Percentiles rank a stretch among this genome's conserved stretches.
phyloP scores from a whole-genome alignment of 2,329 filamentous ascomycete genomes.

The Pyricularia grisea region DNA sequence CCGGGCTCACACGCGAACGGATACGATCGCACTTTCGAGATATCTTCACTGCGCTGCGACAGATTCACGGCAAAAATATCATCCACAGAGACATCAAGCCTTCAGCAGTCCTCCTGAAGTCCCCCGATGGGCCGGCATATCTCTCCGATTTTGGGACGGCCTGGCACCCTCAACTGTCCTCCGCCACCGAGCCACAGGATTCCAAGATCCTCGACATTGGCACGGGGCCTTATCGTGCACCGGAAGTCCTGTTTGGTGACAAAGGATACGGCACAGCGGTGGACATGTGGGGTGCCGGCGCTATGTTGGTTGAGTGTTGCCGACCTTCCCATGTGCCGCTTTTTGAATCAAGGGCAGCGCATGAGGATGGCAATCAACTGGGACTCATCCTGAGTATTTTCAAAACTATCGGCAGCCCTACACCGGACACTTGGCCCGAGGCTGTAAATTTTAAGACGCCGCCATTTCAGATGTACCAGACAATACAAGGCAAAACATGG shows the following conservation, averaged over 20 bases:
- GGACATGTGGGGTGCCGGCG: conserved; percentile 85
- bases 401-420: conserved; percentile 80
- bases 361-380: conserved; percentile 83
- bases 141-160: conserved; percentile 90
- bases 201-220: conserved; percentile 87
- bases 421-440: conserved; percentile 74
- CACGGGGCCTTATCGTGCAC: conserved; percentile 80
- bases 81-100: conserved; percentile 94
- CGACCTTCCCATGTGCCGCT: conserved; percentile 46
- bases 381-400: conserved; percentile 89
- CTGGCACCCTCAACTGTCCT: conserved; percentile 58
- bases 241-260: conserved; percentile 83
- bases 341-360: conserved; percentile 65
- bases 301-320: conserved; percentile 70
- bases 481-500: conserved; percentile 63
- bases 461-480: conserved; percentile 84
- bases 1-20: not conserved
- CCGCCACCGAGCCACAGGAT: conserved; percentile 50
- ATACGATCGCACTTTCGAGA: conserved; percentile 46
- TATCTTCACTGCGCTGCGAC: conserved; percentile 59
- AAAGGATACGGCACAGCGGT: conserved; percentile 60
- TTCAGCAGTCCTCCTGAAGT: conserved; percentile 70
- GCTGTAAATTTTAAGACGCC: conserved; percentile 56
- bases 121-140: conserved; percentile 60
- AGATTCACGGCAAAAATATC: conserved; percentile 66